Base-by-base conservation (phyloP, 202 grass and related monocot species). In the Bolboschoenoplectus hybrid region DNA sequence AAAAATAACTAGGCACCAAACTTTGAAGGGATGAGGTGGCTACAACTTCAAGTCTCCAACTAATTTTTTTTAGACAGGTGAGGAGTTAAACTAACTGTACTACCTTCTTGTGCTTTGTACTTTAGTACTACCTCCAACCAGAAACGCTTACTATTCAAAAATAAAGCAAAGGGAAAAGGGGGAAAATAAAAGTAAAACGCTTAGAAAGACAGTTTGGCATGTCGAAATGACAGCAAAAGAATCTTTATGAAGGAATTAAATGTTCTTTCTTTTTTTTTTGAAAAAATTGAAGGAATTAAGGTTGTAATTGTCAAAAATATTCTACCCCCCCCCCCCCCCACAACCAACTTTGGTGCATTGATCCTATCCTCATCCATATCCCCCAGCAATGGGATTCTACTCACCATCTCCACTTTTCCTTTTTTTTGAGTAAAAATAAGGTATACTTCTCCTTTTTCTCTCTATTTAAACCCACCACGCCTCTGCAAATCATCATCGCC, bases 91-190 rank as follows among this genome's bases (percentile, higher is more conserved):
- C 35, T 34, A 80, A 82, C 6, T 83, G 82, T 84, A 84, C 82
- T 84, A 84, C 62, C 64, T 41, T 53, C 49, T 70, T 55, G 9
- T 57, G 80, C 65, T 70, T 84, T 84, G 82, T 84, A 84, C 82
- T 84, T 84, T 46, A 67, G 45, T 65, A 69, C 65, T 84, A 84
- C 32, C 14, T 71, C 75, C 26, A 41, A 26, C 26, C 26, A 26
- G 26, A 26, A 72, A 47, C 43, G 16, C 74, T 58, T 57, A 52
- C 14, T 61, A 60, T 35, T 9, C 26, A 79, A 7, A 79, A 11
- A 79, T 52, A 56, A 76, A 74, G 19, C 44, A 73, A 73, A 73
- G n/a, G 9, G 6, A 57, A 57, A 78, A 41, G 4, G 8, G 8
- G 12, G 61, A 73, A 73, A 72, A 47, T 2, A 19, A 49, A 49